Evolutionary conservation across 495 filamentous ascomycete species (phyloP).

Genomic region (Aspergillus bridgeri): DNA sequence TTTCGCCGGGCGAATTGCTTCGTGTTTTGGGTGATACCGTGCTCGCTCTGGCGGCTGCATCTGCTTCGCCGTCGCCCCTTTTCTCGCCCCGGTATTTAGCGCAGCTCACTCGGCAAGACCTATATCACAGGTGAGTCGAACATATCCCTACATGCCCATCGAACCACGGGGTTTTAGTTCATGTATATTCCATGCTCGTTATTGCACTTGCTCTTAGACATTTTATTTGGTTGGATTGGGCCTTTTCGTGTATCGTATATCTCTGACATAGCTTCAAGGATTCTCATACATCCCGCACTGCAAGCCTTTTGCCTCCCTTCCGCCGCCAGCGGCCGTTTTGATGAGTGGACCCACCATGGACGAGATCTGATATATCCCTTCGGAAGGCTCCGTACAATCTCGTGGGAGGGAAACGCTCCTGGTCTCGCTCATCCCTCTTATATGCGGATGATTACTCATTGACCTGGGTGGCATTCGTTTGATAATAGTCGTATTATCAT

Average conservation of each 20-base stretch:
- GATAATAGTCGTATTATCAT: background rate
- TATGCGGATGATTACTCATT: background rate
- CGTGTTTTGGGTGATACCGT: background rate
- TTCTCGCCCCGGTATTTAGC: background rate
- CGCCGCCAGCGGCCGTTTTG: no score
- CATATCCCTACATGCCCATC: background rate
- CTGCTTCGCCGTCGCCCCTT: background rate
- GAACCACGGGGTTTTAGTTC: background rate
- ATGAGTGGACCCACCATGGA: conserved; percentile 25
- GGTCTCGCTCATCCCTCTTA: background rate
- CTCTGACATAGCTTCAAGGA: conserved; percentile 12
- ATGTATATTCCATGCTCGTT: background rate
- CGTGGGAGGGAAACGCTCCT: background rate
- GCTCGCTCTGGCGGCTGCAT: background rate
- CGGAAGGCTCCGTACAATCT: background rate
- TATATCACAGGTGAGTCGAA: background rate
- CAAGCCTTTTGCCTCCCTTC: conserved; percentile 14
- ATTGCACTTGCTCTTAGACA: background rate
- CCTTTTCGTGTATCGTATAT: background rate
- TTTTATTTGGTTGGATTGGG: background rate
- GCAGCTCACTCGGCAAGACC: background rate
- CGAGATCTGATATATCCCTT: conserved; percentile 13
- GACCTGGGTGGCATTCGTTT: background rate
- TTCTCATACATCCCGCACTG: conserved; percentile 11
- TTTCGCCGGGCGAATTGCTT: background rate